Conservation (phyloP, 164 flowering plant species). For the Vitis rotundifolia region DNA sequence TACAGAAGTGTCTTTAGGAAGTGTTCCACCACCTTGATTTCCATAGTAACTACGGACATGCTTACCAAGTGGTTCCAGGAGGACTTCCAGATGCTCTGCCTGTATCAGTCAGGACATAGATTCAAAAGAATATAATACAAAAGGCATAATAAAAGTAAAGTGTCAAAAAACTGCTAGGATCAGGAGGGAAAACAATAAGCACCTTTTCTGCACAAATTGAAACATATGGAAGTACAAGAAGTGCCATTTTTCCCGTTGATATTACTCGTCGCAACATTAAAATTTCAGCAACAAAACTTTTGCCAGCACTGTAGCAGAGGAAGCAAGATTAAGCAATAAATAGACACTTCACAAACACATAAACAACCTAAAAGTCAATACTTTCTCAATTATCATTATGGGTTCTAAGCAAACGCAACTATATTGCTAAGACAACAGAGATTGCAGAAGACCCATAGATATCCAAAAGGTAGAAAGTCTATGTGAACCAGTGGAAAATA, state of each 20-base stretch:
- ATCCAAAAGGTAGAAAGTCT: no score
- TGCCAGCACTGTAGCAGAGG: slow-evolving; percentile 79
- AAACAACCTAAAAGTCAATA: not conserved
- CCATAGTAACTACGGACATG: slow-evolving; percentile 96
- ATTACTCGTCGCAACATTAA: slow-evolving; percentile 84
- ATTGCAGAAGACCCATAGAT: no score
- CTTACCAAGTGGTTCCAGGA: slow-evolving; percentile 86
- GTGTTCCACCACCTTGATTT: slow-evolving; percentile 91
- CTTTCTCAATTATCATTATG: not conserved
- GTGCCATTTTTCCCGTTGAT: slow-evolving; percentile 78
- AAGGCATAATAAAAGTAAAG: not conserved
- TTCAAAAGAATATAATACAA: not conserved
- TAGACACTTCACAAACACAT: not conserved
- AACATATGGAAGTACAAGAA: slow-evolving; percentile 98
- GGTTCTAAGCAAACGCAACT: no score
- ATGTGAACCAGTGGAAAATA: no score
- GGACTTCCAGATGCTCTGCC: slow-evolving; percentile 90
- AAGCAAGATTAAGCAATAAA: slow-evolving; percentile 6
- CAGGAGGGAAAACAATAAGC: not conserved
- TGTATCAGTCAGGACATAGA: slow-evolving; percentile 24
- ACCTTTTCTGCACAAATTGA: slow-evolving; percentile 98
- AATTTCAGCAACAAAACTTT: slow-evolving; percentile 98
- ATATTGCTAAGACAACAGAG: no score
- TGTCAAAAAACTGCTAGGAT: not conserved
- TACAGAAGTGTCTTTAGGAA: slow-evolving; percentile 91